Percentiles rank a stretch among this genome's conserved stretches.
Conservation (phyloP, 2,329 filamentous ascomycete genomes). For the Fusarium hostae region DNA sequence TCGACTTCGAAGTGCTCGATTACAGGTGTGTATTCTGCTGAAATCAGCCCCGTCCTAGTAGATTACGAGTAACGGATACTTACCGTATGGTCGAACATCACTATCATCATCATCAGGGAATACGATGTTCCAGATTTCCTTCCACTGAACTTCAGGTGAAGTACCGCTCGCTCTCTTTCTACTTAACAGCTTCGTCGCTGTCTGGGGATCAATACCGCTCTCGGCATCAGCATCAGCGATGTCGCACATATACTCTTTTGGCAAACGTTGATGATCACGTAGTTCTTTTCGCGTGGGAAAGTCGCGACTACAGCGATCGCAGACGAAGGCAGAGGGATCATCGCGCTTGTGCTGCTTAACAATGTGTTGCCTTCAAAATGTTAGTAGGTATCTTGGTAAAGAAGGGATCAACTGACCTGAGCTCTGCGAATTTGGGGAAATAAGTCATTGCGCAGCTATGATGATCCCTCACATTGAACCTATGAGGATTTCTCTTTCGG, state of each 20-base stretch:
- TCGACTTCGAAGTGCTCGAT: slow-evolving; percentile 57
- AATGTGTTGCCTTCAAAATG: slow-evolving; percentile 51
- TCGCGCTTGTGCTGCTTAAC: slow-evolving; percentile 57
- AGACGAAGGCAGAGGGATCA: slow-evolving; percentile 54
- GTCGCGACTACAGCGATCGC: slow-evolving; percentile 54
- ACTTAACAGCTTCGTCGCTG: slow-evolving; percentile 53
- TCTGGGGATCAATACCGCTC: slow-evolving; percentile 54
- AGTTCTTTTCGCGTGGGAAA: slow-evolving; percentile 53
- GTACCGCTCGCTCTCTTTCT: slow-evolving; percentile 53
- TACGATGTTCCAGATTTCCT: slow-evolving; percentile 55
- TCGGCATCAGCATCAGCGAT: slow-evolving; percentile 55
- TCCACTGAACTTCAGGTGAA: slow-evolving; percentile 54
- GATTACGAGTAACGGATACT: neutral
- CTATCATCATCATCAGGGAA: slow-evolving; percentile 55
- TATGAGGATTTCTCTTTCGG: slow-evolving; percentile 56
- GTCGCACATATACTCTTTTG: slow-evolving; percentile 56
- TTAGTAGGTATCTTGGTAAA: slow-evolving; percentile 15
- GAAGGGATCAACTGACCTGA: slow-evolving; percentile 46
- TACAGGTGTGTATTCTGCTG: slow-evolving; percentile 53
- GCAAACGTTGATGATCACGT: slow-evolving; percentile 53
- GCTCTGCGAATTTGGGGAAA: slow-evolving; percentile 55
- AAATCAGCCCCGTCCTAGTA: neutral
- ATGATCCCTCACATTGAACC: slow-evolving; percentile 59
- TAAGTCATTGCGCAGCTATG: slow-evolving; percentile 57
- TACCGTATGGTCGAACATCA: slow-evolving; percentile 48